Evolutionary conservation across 768 basidiomycete species (phyloP).

Genomic region (Pleurotus giganteus): DNA sequence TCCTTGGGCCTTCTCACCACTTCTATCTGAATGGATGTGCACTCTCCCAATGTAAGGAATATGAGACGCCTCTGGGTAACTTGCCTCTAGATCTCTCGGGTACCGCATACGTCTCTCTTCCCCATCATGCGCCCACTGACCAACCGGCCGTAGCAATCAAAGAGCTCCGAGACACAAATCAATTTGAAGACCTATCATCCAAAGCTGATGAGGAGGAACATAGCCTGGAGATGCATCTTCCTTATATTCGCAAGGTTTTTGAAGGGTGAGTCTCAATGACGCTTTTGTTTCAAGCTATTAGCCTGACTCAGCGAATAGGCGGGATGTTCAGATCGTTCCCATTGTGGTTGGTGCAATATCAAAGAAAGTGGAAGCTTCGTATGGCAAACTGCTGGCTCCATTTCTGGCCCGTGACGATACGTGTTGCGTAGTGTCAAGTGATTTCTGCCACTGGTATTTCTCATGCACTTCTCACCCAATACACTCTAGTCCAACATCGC

Average conservation of each 20-base stretch:
- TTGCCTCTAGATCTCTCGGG: conserved; percentile 78
- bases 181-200: conserved; percentile 67
- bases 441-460: conserved; percentile 95
- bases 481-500: neutral
- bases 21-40: conserved; percentile 87
- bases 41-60: conserved; percentile 71
- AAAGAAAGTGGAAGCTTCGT: conserved; percentile 54
- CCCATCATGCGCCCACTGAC: neutral
- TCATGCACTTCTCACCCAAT: neutral
- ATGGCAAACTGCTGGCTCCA: conserved; percentile 73
- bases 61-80: conserved; percentile 83
- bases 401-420: conserved; percentile 79
- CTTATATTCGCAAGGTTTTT: conserved; percentile 84
- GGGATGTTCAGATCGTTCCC: conserved; percentile 82
- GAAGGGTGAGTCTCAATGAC: conserved; percentile 51
- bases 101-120: conserved; percentile 34
- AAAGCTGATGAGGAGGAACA: conserved; percentile 90
- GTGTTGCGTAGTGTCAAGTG: conserved; percentile 88
- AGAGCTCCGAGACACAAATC: conserved; percentile 60
- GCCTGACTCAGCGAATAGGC: conserved; percentile 33
- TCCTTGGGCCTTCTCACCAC: conserved; percentile 96
- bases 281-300: neutral
- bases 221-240: conserved; percentile 97
- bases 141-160: conserved; percentile 50
- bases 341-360: conserved; percentile 84